Evolutionary conservation across 2,329 filamentous ascomycete genomes (phyloP).

Genomic region (Acrocalymma vagum): DNA sequence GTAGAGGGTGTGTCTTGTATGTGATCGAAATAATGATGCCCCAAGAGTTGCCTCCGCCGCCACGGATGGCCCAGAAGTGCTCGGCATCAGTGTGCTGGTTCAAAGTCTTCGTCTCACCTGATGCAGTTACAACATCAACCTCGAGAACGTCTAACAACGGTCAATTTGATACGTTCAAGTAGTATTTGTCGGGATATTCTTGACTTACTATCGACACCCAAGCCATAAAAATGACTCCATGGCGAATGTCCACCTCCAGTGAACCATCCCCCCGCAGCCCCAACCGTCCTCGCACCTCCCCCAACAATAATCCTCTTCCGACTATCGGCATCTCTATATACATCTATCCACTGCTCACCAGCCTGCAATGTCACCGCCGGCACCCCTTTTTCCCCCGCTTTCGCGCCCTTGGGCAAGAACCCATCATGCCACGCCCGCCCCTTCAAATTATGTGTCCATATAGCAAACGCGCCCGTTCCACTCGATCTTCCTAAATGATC

Average conservation of each 20-base stretch:
- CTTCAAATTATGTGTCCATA: conserved; percentile 27
- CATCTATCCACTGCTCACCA: conserved; percentile 20
- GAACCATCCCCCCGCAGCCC: conserved; percentile 25
- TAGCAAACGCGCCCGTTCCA: conserved; percentile 14
- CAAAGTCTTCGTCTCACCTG: conserved; percentile 11
- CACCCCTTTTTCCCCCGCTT: background rate
- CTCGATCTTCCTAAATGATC: conserved; percentile 23
- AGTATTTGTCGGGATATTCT: conserved; percentile 19
- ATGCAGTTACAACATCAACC: conserved; percentile 11
- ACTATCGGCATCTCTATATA: conserved; percentile 16
- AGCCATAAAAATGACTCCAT: conserved; percentile 37
- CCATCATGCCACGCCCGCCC: conserved; percentile 9
- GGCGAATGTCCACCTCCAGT: conserved; percentile 53
- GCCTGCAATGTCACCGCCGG: conserved; percentile 11
- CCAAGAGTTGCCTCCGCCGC: conserved; percentile 25
- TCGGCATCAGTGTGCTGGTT: conserved; percentile 9
- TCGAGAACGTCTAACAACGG: conserved; percentile 26
- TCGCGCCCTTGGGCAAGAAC: conserved; percentile 5
- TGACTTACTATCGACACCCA: conserved; percentile 25
- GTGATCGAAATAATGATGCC: conserved; percentile 24
- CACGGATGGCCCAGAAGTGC: conserved; percentile 28
- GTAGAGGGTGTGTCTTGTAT: conserved; percentile 26
- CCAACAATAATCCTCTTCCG: conserved; percentile 19
- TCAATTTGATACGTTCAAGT: conserved; percentile 29
- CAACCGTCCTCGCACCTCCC: conserved; percentile 26